A percentile compares a stretch with the other conserved stretches of the same genome.
Evolutionary conservation across 148 eudicot species (phyloP).

Genomic region (Silene latifolia): DNA sequence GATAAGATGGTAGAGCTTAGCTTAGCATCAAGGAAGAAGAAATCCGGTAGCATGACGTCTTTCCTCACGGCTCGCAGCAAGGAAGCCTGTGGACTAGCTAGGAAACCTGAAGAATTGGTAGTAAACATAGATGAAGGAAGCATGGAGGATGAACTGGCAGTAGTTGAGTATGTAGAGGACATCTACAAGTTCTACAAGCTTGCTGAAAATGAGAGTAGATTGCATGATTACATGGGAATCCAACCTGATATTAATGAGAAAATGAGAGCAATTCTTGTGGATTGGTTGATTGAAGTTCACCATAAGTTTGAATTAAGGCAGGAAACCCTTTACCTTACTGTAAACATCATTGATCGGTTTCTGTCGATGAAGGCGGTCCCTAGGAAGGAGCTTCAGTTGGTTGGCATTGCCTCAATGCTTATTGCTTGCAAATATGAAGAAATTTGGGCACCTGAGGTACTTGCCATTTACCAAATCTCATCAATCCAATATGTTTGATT

Average conservation of each 20-base stretch:
- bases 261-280: conserved; percentile 46
- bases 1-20: conserved; percentile 16
- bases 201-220: conserved; percentile 31
- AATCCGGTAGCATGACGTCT: conserved; percentile 33
- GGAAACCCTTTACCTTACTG: conserved; percentile 51
- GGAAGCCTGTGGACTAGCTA: conserved; percentile 43
- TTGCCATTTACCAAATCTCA: not conserved
- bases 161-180: conserved; percentile 43
- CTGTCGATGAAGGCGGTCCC: conserved; percentile 33
- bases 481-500: not conserved
- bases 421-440: conserved; percentile 57
- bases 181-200: conserved; percentile 33
- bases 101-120: conserved; percentile 30
- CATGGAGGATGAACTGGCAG: conserved; percentile 34
- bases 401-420: conserved; percentile 52
- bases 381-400: conserved; percentile 53
- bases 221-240: conserved; percentile 34
- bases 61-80: conserved; percentile 54
- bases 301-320: conserved; percentile 44
- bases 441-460: conserved; percentile 60
- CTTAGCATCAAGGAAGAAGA: conserved; percentile 24
- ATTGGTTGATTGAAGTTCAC: conserved; percentile 55
- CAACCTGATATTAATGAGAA: conserved; percentile 49
- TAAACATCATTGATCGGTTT: conserved; percentile 46
- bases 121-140: conserved; percentile 41